These are phyloP conservation scores for Dipteronia dyeriana DNA, from an alignment of 345 rosid species.

Conservation along the genomic window DNA sequence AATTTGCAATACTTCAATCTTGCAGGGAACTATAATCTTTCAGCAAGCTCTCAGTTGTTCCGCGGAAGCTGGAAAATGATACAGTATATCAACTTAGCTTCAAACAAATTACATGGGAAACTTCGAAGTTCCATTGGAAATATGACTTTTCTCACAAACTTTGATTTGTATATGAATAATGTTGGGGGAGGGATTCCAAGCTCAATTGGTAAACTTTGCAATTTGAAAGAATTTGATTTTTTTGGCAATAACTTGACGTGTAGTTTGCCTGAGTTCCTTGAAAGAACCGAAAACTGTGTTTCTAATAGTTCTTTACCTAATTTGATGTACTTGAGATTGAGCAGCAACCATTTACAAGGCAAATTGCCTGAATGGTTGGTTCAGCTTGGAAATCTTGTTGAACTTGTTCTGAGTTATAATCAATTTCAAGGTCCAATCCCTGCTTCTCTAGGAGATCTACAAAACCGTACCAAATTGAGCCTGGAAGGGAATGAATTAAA, in stretches of 20 bases:
- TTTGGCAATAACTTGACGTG: slow-evolving; percentile 41
- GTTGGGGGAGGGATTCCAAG: slow-evolving; percentile 41
- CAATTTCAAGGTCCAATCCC: slow-evolving; percentile 40
- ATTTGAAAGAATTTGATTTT: slow-evolving; percentile 30
- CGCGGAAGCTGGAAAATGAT: slow-evolving; percentile 42
- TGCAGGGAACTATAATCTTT: slow-evolving; percentile 36
- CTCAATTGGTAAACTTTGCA: slow-evolving; percentile 42
- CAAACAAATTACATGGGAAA: slow-evolving; percentile 34
- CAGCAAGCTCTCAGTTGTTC: slow-evolving; percentile 37
- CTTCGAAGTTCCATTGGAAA: slow-evolving; percentile 48
- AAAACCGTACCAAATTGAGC: slow-evolving; percentile 21
- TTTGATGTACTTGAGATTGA: slow-evolving; percentile 32
- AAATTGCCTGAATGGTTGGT: slow-evolving; percentile 44
- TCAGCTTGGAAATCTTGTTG: slow-evolving; percentile 29
- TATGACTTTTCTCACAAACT: slow-evolving; percentile 32
- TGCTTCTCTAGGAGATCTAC: slow-evolving; percentile 33
- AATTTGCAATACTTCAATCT: slow-evolving; percentile 33
- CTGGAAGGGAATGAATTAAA: slow-evolving; percentile 38
- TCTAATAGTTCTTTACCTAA: slow-evolving; percentile 28
- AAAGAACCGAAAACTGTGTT: slow-evolving; percentile 23
- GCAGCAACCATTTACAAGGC: slow-evolving; percentile 30
- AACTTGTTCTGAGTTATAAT: slow-evolving; percentile 30
- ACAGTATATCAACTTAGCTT: slow-evolving; percentile 29
- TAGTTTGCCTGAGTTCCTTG: slow-evolving; percentile 33
- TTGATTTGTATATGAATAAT: slow-evolving; percentile 29